phyloP scores from a whole-genome alignment of 768 basidiomycete species.

The Chlorophyllum brunneum region DNA sequence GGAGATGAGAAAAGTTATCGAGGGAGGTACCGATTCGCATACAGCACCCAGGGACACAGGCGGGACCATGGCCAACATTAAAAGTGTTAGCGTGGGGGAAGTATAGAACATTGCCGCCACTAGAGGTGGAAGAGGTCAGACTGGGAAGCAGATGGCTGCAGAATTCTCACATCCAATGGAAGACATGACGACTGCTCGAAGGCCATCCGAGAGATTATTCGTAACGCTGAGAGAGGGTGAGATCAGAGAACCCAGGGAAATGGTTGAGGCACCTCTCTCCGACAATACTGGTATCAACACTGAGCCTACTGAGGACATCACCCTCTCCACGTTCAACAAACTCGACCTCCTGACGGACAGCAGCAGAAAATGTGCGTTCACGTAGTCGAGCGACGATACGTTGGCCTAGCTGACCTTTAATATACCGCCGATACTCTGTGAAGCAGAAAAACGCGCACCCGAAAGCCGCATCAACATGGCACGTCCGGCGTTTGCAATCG shows the following conservation, averaged over 20 bases:
- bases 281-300: constrained; percentile 88
- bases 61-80: constrained; percentile 93
- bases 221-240: constrained; percentile 48
- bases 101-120: constrained; percentile 96
- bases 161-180: constrained; percentile 78
- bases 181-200: constrained; percentile 86
- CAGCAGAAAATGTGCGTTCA: constrained; percentile 78
- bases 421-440: no score
- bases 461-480: constrained; percentile 83
- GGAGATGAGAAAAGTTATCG: constrained; percentile 1
- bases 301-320: constrained; percentile 88
- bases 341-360: constrained; percentile 87
- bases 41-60: constrained; percentile 85
- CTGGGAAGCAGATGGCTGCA: background rate
- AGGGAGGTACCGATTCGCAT: constrained; percentile 20
- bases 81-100: constrained; percentile 78
- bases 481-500: constrained; percentile 79
- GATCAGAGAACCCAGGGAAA: background rate
- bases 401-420: constrained; percentile 48
- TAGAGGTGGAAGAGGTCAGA: constrained; percentile 21
- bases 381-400: constrained; percentile 87
- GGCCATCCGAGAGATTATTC: constrained; percentile 75
- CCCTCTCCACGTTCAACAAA: constrained; percentile 92
- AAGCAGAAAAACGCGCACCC: constrained; percentile 36
- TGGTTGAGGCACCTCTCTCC: constrained; percentile 69